Conservation (phyloP, 2,329 filamentous ascomycete species). For the Rugonectria rugulosa region DNA sequence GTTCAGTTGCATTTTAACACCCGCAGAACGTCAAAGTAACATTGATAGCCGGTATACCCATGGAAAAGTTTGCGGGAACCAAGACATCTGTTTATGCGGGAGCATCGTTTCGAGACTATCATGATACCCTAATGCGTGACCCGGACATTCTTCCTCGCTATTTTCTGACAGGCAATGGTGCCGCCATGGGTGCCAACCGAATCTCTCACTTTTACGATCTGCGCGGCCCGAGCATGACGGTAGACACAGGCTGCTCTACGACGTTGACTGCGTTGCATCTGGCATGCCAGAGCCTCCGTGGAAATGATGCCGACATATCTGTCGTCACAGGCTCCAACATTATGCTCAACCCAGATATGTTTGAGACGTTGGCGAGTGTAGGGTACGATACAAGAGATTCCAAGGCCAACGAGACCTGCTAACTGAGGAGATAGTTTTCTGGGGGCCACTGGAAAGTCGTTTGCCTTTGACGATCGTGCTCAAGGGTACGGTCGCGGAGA, state of each 20-base stretch:
- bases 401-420: no score
- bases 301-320: conserved; percentile 17
- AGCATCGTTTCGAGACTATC: conserved; percentile 11
- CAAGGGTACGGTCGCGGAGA: no score
- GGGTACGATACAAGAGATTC: no score
- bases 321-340: conserved; percentile 22
- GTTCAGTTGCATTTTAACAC: no score
- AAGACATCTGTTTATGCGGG: conserved; percentile 17
- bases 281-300: conserved; percentile 1
- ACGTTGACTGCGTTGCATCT: conserved; percentile 3
- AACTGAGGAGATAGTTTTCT: no score
- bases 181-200: conserved; percentile 27
- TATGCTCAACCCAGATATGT: conserved; percentile 16
- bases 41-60: not conserved
- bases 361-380: no score
- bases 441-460: no score
- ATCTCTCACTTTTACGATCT: conserved; percentile 18
- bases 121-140: not conserved
- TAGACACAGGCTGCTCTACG: conserved; percentile 15
- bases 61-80: conserved; percentile 9
- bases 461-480: no score
- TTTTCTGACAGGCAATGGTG: not conserved
- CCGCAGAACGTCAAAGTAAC: no score
- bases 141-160: not conserved
- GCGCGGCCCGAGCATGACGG: conserved; percentile 1